Evolutionary conservation across 495 filamentous ascomycete genomes (phyloP).

Genomic region (Arthonia radiata): DNA sequence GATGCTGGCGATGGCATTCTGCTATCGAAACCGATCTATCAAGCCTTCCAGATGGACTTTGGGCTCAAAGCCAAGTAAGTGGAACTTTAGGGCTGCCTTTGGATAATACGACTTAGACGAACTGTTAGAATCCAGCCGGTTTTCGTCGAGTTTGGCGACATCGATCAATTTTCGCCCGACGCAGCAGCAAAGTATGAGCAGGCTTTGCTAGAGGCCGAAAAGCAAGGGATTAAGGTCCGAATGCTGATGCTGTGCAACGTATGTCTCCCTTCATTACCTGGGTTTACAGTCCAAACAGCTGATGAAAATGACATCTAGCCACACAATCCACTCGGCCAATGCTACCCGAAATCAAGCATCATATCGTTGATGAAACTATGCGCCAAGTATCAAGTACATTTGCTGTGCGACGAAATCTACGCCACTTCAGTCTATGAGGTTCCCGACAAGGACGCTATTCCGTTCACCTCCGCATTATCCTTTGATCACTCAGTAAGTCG

Average conservation of each 20-base stretch:
- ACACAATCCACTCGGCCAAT: too few relatives aligned
- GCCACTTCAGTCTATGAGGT: constrained; percentile 29
- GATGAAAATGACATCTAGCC: too few relatives aligned
- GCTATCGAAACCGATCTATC: constrained; percentile 25
- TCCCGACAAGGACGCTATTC: constrained; percentile 8
- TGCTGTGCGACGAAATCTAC: constrained; percentile 41
- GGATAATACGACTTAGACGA: constrained; percentile 1
- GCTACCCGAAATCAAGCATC: constrained; percentile 25
- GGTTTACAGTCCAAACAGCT: not conserved
- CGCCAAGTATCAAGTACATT: constrained; percentile 26
- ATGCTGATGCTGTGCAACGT: constrained; percentile 3
- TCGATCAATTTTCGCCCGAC: constrained; percentile 20
- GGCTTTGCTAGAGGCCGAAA: constrained; percentile 11
- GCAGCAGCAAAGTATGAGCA: constrained; percentile 19
- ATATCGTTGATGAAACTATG: constrained; percentile 25
- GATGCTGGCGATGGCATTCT: constrained; percentile 25
- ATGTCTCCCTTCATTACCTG: not conserved
- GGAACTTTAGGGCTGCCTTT: not conserved
- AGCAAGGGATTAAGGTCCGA: constrained; percentile 4
- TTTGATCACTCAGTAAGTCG: too few relatives aligned
- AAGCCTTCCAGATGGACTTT: constrained; percentile 17
- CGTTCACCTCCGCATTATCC: constrained; percentile 27
- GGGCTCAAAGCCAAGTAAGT: constrained; percentile 1
- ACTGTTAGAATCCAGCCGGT: constrained; percentile 16
- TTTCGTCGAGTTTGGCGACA: constrained; percentile 18